phyloP scores from a whole-genome alignment of 441 rosid genomes.

The Erysimum cheiri region DNA sequence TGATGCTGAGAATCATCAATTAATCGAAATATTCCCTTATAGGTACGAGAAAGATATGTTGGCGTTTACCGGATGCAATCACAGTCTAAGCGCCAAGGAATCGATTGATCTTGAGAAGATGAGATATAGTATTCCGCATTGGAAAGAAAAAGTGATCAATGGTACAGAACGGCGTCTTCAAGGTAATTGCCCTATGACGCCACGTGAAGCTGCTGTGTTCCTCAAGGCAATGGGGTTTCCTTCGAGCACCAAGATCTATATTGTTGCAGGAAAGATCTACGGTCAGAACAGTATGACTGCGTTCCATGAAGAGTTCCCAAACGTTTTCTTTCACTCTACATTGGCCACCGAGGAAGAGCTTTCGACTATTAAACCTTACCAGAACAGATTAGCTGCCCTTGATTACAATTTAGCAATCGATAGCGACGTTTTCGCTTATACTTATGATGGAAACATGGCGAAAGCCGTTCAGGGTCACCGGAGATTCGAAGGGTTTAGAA shows the following conservation, averaged over 20 bases:
- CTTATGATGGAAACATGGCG: conserved; percentile 79
- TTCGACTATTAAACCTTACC: conserved; percentile 42
- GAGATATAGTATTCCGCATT: conserved; percentile 54
- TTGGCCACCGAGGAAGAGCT: conserved; percentile 62
- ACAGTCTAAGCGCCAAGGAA: conserved; percentile 56
- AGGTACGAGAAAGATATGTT: conserved; percentile 82
- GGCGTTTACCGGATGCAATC: conserved; percentile 71
- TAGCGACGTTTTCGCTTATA: conserved; percentile 62
- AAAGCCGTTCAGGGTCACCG: conserved; percentile 72
- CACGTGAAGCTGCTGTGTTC: conserved; percentile 63
- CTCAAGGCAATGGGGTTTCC: conserved; percentile 72
- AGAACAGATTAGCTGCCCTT: conserved; percentile 71
- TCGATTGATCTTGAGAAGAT: conserved; percentile 49
- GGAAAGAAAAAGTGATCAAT: conserved; percentile 68
- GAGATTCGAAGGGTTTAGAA: conserved; percentile 64
- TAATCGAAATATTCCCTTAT: neutral
- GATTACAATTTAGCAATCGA: conserved; percentile 64
- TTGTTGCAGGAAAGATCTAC: conserved; percentile 66
- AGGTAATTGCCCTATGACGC: conserved; percentile 75
- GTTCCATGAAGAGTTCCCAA: conserved; percentile 58
- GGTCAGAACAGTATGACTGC: conserved; percentile 53
- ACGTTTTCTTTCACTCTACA: conserved; percentile 53
- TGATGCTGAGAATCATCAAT: conserved; percentile 1
- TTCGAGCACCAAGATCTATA: conserved; percentile 56
- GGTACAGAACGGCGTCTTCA: conserved; percentile 48